Evolutionary conservation across 139 green algal genomes (phyloP).

Genomic region (Gonium pectorale): DNA sequence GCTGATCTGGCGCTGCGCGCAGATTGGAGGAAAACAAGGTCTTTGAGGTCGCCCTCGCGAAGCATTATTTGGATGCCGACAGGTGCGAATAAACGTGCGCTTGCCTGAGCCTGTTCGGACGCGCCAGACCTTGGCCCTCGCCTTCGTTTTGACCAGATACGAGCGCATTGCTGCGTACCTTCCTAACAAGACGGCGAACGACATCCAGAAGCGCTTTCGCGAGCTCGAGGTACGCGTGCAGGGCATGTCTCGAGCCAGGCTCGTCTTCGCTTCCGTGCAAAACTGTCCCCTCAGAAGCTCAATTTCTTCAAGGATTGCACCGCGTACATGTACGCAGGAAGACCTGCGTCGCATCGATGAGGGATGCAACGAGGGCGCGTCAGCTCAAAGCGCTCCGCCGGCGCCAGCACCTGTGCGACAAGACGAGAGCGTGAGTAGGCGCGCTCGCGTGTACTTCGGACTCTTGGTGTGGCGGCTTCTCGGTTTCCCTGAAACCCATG

Average conservation of each 20-base stretch:
- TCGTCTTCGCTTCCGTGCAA: too few relatives aligned
- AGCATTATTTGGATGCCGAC: conserved; percentile 36
- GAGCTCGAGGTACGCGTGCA: conserved; percentile 51
- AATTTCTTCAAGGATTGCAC: too few relatives aligned
- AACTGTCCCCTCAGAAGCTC: too few relatives aligned
- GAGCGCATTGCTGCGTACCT: conserved; percentile 30
- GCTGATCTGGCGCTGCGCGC: background rate
- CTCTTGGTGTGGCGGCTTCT: too few relatives aligned
- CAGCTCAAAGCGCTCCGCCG: background rate
- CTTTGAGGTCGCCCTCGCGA: conserved; percentile 45
- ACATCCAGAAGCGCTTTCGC: conserved; percentile 38
- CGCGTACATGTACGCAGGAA: too few relatives aligned
- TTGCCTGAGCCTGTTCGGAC: too few relatives aligned
- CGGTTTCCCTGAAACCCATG: too few relatives aligned
- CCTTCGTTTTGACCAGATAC: conserved; percentile 13
- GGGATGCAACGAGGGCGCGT: background rate
- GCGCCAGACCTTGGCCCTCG: background rate
- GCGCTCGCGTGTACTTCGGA: background rate
- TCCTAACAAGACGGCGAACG: conserved; percentile 20
- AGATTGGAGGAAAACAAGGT: conserved; percentile 50
- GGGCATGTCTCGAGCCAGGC: too few relatives aligned
- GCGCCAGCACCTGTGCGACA: background rate
- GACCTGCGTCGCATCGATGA: conserved; percentile 39
- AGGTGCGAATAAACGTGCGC: too few relatives aligned
- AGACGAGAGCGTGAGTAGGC: conserved; percentile 4